Conservation (phyloP, 2,329 filamentous ascomycete species). For the Claviceps sp. region DNA sequence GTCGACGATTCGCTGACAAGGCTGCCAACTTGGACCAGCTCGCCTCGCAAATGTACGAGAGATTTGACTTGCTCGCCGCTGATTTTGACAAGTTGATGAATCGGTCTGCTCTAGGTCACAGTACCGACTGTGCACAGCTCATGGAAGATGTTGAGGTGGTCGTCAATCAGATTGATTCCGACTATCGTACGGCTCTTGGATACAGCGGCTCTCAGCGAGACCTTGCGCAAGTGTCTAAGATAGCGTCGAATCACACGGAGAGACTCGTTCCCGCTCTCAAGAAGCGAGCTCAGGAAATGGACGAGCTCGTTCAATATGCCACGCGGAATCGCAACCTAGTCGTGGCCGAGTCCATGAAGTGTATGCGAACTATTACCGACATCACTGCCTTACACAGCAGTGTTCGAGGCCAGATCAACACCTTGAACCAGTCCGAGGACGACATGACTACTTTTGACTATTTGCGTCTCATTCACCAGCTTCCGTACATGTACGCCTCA, state of each 20-base stretch:
- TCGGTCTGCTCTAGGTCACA: conserved; percentile 42
- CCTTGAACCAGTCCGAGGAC: conserved; percentile 59
- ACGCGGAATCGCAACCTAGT: conserved; percentile 56
- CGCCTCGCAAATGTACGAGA: conserved; percentile 45
- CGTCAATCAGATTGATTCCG: conserved; percentile 72
- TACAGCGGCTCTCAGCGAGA: conserved; percentile 52
- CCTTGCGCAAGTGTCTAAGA: conserved; percentile 48
- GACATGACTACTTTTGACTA: conserved; percentile 71
- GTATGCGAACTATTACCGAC: conserved; percentile 71
- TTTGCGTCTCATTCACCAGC: conserved; percentile 63
- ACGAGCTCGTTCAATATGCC: conserved; percentile 43
- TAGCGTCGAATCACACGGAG: conserved; percentile 49
- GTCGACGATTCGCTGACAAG: conserved; percentile 46
- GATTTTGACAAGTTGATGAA: conserved; percentile 47
- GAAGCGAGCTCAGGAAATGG: conserved; percentile 46
- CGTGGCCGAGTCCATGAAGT: conserved; percentile 50
- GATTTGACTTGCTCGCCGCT: conserved; percentile 47
- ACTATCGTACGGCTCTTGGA: conserved; percentile 64
- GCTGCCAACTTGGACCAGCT: conserved; percentile 47
- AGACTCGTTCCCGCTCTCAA: conserved; percentile 44
- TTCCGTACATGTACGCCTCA: conserved; percentile 83
- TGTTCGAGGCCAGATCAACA: conserved; percentile 58
- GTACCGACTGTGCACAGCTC: conserved; percentile 52
- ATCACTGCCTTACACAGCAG: conserved; percentile 64
- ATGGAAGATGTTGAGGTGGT: conserved; percentile 78